phyloP scores from a whole-genome alignment of 257 asterid genomes.

The Salvia hispanica region DNA sequence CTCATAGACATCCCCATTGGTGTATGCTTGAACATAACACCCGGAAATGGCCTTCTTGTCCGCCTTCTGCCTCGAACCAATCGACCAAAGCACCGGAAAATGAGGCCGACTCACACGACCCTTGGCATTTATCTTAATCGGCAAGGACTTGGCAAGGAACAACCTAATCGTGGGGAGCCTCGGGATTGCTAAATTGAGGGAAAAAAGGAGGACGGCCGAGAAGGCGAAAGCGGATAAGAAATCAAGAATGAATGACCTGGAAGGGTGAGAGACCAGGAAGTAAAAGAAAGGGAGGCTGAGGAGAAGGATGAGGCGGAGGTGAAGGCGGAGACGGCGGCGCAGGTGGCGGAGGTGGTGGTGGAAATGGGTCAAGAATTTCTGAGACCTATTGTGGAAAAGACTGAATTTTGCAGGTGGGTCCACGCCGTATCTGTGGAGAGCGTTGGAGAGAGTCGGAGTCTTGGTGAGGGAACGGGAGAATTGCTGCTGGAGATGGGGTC shows the following conservation, averaged over 20 bases:
- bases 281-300: constrained; percentile 79
- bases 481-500: constrained; percentile 63
- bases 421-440: constrained; percentile 55
- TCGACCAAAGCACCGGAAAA: constrained; percentile 92
- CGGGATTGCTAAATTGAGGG: constrained; percentile 84
- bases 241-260: constrained; percentile 79
- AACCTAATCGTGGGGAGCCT: constrained; percentile 76
- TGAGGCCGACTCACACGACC: constrained; percentile 45
- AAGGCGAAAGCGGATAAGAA: constrained; percentile 88
- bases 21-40: constrained; percentile 75
- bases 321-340: constrained; percentile 74
- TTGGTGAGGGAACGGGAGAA: constrained; percentile 55
- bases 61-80: constrained; percentile 61
- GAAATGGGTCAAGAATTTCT: constrained; percentile 57
- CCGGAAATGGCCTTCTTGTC: constrained; percentile 73
- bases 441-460: constrained; percentile 59
- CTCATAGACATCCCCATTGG: constrained; percentile 94
- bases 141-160: constrained; percentile 70
- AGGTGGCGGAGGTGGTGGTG: constrained; percentile 65
- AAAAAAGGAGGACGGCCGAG: constrained; percentile 77
- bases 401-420: constrained; percentile 45
- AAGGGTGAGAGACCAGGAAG: constrained; percentile 84
- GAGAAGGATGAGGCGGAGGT: constrained; percentile 67
- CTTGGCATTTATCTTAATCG: constrained; percentile 55
- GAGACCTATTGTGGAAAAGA: constrained; percentile 49